These are phyloP conservation scores for Saprolegnia parasitica DNA, from an alignment of 352 stramenopile species.

Conservation along the genomic window DNA sequence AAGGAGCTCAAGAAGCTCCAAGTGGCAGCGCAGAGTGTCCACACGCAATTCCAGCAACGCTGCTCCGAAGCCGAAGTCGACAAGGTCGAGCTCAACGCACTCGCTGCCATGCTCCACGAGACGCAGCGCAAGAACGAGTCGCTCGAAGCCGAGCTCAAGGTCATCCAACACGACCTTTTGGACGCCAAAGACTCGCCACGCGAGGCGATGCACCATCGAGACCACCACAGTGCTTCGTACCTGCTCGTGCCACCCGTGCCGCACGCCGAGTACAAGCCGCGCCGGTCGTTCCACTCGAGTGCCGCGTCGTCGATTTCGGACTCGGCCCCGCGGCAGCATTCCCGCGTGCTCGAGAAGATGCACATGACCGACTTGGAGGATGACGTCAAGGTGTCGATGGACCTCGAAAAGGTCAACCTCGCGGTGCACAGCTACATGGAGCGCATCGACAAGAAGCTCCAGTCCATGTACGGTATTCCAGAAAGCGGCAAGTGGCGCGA, in stretches of 20 bases:
- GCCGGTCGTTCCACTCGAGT: not conserved
- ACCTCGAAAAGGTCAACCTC: slow-evolving; percentile 68
- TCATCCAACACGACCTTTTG: slow-evolving; percentile 21
- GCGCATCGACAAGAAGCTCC: slow-evolving; percentile 71
- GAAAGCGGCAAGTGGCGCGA: slow-evolving; percentile 19
- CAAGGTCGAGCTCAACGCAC: slow-evolving; percentile 21
- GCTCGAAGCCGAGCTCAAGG: slow-evolving; percentile 20
- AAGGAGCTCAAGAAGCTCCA: slow-evolving; percentile 58
- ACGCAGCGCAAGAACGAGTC: slow-evolving; percentile 25
- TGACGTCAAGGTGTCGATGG: slow-evolving; percentile 29
- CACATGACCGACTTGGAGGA: slow-evolving; percentile 21
- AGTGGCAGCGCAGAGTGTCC: slow-evolving; percentile 49
- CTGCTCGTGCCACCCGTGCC: not conserved
- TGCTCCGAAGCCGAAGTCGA: slow-evolving; percentile 20
- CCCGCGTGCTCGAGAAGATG: slow-evolving; percentile 10
- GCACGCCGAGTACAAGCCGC: not conserved
- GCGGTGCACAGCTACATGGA: slow-evolving; percentile 78
- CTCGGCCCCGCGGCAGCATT: not conserved
- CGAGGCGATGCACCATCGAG: no score
- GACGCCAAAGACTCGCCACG: not conserved
- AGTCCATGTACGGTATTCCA: slow-evolving; percentile 73
- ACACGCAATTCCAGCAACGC: slow-evolving; percentile 52
- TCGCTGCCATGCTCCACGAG: slow-evolving; percentile 19
- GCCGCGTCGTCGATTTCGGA: not conserved
- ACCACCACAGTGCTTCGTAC: not conserved